phyloP scores from a whole-genome alignment of 2,329 filamentous ascomycete genomes.

The Fusarium sp. region DNA sequence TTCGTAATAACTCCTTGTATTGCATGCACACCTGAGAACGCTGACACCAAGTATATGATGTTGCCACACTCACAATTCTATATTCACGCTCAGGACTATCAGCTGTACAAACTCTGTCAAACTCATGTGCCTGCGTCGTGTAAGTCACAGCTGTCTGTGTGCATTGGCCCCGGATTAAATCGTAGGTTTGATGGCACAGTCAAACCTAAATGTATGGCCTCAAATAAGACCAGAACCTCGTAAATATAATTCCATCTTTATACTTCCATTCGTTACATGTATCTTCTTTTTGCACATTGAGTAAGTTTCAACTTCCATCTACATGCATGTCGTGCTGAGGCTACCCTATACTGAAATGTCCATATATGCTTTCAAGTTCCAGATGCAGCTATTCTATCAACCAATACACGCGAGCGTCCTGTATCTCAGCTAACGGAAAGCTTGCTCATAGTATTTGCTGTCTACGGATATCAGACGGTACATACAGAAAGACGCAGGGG shows the following conservation, averaged over 20 bases:
- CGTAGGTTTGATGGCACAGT: background rate
- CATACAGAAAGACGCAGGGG: background rate
- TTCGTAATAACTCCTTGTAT: background rate
- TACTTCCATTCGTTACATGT: background rate
- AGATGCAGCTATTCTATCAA: background rate
- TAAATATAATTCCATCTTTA: background rate
- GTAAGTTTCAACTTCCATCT: background rate
- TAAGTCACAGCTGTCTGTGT: background rate
- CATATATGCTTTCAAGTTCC: background rate
- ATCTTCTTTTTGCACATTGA: background rate
- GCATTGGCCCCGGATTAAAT: background rate
- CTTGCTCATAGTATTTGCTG: background rate
- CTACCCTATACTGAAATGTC: background rate
- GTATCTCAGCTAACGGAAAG: background rate
- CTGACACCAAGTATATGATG: background rate
- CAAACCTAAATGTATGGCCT: background rate
- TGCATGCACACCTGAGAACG: background rate
- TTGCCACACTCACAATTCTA: background rate
- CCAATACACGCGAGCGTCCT: background rate
- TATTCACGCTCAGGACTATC: background rate
- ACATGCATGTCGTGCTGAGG: background rate
- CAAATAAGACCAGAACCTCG: background rate
- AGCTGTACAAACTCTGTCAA: background rate
- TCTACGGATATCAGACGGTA: background rate
- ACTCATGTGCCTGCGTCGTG: background rate